Conservation (phyloP, 441 rosid species). For the Mallotus japonicus region DNA sequence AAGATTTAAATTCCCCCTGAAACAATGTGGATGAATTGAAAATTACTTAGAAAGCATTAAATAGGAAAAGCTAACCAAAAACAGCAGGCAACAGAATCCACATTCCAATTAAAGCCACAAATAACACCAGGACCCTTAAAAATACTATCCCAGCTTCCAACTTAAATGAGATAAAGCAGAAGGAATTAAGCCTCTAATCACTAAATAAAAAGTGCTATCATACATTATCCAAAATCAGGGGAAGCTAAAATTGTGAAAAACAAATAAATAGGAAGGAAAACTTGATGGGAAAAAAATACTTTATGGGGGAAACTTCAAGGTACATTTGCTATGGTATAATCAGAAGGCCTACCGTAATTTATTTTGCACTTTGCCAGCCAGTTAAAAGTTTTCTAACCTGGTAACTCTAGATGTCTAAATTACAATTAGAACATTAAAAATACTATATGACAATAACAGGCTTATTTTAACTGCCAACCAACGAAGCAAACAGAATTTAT, state of each 20-base stretch:
- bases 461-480: neutral
- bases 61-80: neutral
- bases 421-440: neutral
- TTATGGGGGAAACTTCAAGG: too few species aligned
- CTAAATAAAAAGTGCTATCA: neutral
- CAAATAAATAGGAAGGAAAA: neutral
- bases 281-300: neutral
- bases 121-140: neutral
- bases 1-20: constrained; percentile 86
- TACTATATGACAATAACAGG: neutral
- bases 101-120: neutral
- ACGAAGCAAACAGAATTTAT: neutral
- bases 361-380: neutral
- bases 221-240: neutral
- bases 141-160: neutral
- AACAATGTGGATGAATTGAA: neutral
- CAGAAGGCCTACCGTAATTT: neutral
- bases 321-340: neutral
- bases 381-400: neutral
- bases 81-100: neutral
- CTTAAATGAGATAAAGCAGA: neutral
- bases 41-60: constrained; percentile 13
- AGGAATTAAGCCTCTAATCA: too few species aligned
- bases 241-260: neutral
- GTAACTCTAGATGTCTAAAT: neutral